Base-by-base conservation (phyloP, 768 basidiomycete genomes). In the Chlorophyllum brunneum region DNA sequence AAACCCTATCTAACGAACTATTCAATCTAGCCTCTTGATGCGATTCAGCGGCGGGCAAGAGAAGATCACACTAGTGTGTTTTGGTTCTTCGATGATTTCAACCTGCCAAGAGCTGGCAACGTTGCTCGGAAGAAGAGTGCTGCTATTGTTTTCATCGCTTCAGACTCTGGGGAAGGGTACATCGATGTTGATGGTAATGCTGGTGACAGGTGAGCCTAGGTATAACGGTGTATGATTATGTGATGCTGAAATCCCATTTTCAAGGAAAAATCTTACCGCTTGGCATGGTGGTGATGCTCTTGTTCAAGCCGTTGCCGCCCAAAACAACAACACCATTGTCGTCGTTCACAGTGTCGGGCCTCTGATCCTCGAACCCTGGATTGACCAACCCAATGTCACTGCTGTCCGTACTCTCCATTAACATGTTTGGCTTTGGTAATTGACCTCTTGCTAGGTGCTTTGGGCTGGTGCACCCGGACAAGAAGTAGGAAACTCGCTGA, bases 151-250 rank as follows among this genome's bases (percentile, higher is more conserved):
- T 92, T 93, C 66, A 75, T 92, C 57, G 82, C 84, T 56, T 76
- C 88, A 2, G 86, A 94, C 63, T 92, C 89, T 5, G 93, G 93
- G 20, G 93, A 95, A 69, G 80, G 71, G 13, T 90, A 89, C 61
- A 85, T 91, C 58, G 83, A 81, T 15, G 85, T 90, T 10, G 88
- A 88, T 57, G 87, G 85, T 4, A 92, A 90, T 60, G 74, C 76
- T 54, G 88, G 88, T 26, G 90, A 92, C 62, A 70, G 85, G 78
- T 80, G 48, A 40, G 71, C 56, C 10, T 38, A 29, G 13, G 40
- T 15, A 18, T 22, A 22, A 29, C n/a, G 6, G 5, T 48, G 43
- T 27, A 7, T 51, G 11, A 38, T 5, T 33, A 7, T 30, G 24
- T 34, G 22, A 16, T 47, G 16, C 52, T 47, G 2, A 38, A 26